Base-by-base conservation (phyloP, 331 rosid genomes). In the Telfairia occidentalis region DNA sequence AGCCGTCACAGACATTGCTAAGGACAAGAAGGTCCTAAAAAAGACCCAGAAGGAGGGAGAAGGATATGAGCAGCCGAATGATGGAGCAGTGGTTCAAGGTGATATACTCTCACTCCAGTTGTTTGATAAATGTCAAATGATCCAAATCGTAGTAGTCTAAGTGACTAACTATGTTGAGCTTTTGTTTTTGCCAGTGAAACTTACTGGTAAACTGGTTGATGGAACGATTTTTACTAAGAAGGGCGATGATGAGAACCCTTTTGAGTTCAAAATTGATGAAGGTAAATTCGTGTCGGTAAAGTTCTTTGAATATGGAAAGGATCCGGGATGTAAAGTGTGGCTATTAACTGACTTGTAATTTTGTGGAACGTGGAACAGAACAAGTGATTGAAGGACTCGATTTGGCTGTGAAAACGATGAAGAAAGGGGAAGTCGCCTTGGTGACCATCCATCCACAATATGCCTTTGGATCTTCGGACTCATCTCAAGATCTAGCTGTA, bases 1-100 rank as follows among this genome's bases (percentile, higher is more conserved):
- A 46, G 18, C 82, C 0, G 89, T 90, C 37, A 75, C 91, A 74
- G 90, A 92, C 75, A 78, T 92, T 30, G 80, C 88, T 3, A 84
- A 83, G 55, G 92, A 90, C 42, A 83, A 66, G 78, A 92, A 87
- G 81, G 97, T 87, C 65, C 73, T 90, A 42, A 90, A 92, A 52
- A 92, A 89, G 83, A 86, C 87, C 13, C 76, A 85, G 43, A 92
- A 89, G 81, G 97, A 92, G 75, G 96, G 93, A 19, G 97, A 89
- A 82, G 96, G 90, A 5, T 92, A 85, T 81, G 97, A 90, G 11
- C 86, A 88, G 11, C 98, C 98, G 54, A 92, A 90, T 78, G 97
- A 90, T 57, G 96, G 98, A 63, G 87, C 96, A n/a, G 89, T 87
- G 3, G 97, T 89, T 7, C 87, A 89, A 85, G 92, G 96, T 90